Percentiles rank a stretch among this genome's conserved stretches.
phyloP scores from a whole-genome alignment of 352 stramenopile genomes.

The Phytophthora tubulina region DNA sequence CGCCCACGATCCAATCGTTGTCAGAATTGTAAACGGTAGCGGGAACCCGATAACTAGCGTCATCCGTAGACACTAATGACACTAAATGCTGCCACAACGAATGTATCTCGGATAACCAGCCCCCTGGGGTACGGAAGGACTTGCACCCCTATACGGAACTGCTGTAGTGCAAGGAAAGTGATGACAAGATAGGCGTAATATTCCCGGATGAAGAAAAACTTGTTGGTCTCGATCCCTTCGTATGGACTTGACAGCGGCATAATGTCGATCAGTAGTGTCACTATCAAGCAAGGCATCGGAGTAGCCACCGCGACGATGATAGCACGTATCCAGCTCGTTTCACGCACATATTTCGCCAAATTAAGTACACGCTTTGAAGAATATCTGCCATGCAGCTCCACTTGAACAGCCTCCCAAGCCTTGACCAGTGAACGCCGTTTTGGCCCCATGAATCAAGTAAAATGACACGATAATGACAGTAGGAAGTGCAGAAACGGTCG shows the following conservation, averaged over 20 bases:
- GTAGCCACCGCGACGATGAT: constrained; percentile 13
- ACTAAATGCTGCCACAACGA: constrained; percentile 12
- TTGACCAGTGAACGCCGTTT: neutral
- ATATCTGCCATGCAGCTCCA: constrained; percentile 15
- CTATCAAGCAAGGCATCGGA: constrained; percentile 27
- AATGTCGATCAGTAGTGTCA: constrained; percentile 19
- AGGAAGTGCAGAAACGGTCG: no score
- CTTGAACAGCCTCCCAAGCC: neutral
- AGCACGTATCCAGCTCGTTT: neutral
- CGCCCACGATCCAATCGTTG: neutral
- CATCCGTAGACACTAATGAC: constrained; percentile 4
- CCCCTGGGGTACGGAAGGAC: constrained; percentile 23
- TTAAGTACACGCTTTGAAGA: neutral
- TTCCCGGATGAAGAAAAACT: constrained; percentile 24
- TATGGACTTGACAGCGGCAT: constrained; percentile 20
- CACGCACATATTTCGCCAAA: constrained; percentile 3
- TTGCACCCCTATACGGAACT: constrained; percentile 26
- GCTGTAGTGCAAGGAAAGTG: constrained; percentile 18
- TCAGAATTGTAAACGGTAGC: constrained; percentile 27
- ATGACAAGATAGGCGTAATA: constrained; percentile 33
- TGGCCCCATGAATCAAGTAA: no score
- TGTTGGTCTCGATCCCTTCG: constrained; percentile 19
- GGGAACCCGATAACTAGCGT: constrained; percentile 22
- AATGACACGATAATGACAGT: no score
- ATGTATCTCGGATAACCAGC: neutral